Percentiles rank a stretch among this genome's conserved stretches.
These are phyloP conservation scores for Gilbertella persicaria DNA, from an alignment of 371 early-diverging fungal species.

Conservation along the genomic window DNA sequence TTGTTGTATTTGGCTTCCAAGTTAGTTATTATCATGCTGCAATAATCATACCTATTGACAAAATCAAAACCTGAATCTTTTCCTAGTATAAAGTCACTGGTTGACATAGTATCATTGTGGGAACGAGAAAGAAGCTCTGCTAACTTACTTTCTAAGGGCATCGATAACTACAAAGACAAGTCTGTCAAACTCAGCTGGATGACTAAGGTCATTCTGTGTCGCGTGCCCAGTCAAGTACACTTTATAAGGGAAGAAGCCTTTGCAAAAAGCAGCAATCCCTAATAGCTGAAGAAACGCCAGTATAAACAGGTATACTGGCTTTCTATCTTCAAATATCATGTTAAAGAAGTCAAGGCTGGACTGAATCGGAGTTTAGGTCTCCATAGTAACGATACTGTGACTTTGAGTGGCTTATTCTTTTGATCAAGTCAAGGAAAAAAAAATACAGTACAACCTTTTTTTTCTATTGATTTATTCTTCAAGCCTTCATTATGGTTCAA, in stretches of 20 bases:
- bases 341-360: too few relatives aligned
- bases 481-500: slow-evolving; percentile 4
- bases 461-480: not conserved
- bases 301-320: slow-evolving; percentile 12
- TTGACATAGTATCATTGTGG: not conserved
- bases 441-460: not conserved
- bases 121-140: too few relatives aligned
- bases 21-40: not conserved
- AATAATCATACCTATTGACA: slow-evolving; percentile 50
- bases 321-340: slow-evolving; percentile 6
- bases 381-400: too few relatives aligned
- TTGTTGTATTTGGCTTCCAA: slow-evolving; percentile 48
- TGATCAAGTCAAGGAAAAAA: not conserved
- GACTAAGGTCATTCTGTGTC: slow-evolving; percentile 19
- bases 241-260: slow-evolving; percentile 83
- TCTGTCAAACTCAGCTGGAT: slow-evolving; percentile 63
- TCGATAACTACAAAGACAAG: slow-evolving; percentile 82
- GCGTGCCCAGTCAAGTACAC: slow-evolving; percentile 65
- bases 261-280: slow-evolving; percentile 66
- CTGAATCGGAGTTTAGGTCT: too few relatives aligned
- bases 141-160: slow-evolving; percentile 67
- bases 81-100: slow-evolving; percentile 1
- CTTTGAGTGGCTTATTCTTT: slow-evolving; percentile 10
- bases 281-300: slow-evolving; percentile 55
- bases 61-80: slow-evolving; percentile 65